phyloP scores from a whole-genome alignment of 129 eudicot species.

The Artemisia tridentata region DNA sequence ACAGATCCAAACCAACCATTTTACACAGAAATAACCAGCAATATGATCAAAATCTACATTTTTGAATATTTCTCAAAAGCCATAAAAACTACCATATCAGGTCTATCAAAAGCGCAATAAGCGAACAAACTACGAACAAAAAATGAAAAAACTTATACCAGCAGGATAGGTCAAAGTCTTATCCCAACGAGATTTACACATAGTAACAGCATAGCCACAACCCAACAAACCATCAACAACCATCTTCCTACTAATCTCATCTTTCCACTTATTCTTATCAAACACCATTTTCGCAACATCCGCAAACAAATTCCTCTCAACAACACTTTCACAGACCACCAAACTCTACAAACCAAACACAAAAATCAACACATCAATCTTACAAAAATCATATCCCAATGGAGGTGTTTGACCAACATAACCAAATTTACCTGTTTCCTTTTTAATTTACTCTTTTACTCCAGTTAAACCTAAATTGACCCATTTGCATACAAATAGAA shows the following conservation, averaged over 20 bases:
- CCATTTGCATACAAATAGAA: too few species aligned
- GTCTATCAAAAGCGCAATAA: too few species aligned
- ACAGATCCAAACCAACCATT: too few species aligned
- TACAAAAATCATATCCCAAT: not conserved
- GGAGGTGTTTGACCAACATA: too few species aligned
- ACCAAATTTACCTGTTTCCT: too few species aligned
- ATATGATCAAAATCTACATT: too few species aligned
- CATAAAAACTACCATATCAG: too few species aligned
- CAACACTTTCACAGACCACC: conserved; percentile 52
- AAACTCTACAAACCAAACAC: conserved; percentile 40
- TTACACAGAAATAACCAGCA: too few species aligned
- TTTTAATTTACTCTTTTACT: too few species aligned
- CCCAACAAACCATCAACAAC: conserved; percentile 52
- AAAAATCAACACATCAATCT: not conserved
- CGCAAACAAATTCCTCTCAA: conserved; percentile 59
- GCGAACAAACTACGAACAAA: not conserved
- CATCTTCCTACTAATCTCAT: conserved; percentile 39
- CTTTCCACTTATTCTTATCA: conserved; percentile 53
- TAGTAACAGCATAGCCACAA: conserved; percentile 59
- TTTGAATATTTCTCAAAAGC: too few species aligned
- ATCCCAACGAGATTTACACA: conserved; percentile 91
- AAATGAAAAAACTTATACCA: conserved; percentile 36
- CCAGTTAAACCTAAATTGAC: too few species aligned
- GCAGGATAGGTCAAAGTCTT: conserved; percentile 59
- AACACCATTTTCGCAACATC: conserved; percentile 46